Evolutionary conservation across 1,284 basidiomycete genomes (phyloP), one percentile per base, ranked within the genome.

Genomic region (Blastosporella zonata): DNA sequence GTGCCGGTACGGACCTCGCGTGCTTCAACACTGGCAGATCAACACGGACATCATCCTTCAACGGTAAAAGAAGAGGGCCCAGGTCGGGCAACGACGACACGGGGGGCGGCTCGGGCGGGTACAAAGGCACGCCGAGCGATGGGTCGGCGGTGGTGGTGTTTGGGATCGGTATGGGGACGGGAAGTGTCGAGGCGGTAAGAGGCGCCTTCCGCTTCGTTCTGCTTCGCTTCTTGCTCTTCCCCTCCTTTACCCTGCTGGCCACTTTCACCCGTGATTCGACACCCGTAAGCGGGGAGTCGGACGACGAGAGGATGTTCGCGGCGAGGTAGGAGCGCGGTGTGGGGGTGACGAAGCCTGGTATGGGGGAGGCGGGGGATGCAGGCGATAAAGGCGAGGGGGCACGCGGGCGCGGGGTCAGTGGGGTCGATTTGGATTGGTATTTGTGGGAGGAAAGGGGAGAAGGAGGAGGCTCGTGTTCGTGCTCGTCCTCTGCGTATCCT

Each of bases 401-500:
- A 6, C 50, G 39, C 13, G 55, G 55, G 6, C 47, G 42, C 5
- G 29, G 29, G 29, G 29, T 31, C 29, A 31, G 3, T 18, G 53
- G 55, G 9, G 54, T 53, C 7, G 55, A 57, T 39, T 57, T 57
- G 15, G 47, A 56, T 31, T 49, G 21, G 18, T 31, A 31, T 12
- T 41, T 35, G n/a, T 8, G 20, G 8, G 34, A 20, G 17, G 34
- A 35, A 6, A 8, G 7, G 6, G 22, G 22, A 23, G 43, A 18
- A 17, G 25, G 33, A 15, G 34, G 12, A 31, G 29, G 12, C 12
- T 31, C 29, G 12, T 31, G 12, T 13, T 31, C 29, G 12, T 31
- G 29, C 12, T 20, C 40, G 40, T 29, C 28, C 2, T 17, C 5
- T 2, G 25, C 40, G 40, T 29, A 35, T 15, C 34, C 34, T 4